phyloP scores from a whole-genome alignment of 805 yeast genomes.

The Lachancea sp. region DNA sequence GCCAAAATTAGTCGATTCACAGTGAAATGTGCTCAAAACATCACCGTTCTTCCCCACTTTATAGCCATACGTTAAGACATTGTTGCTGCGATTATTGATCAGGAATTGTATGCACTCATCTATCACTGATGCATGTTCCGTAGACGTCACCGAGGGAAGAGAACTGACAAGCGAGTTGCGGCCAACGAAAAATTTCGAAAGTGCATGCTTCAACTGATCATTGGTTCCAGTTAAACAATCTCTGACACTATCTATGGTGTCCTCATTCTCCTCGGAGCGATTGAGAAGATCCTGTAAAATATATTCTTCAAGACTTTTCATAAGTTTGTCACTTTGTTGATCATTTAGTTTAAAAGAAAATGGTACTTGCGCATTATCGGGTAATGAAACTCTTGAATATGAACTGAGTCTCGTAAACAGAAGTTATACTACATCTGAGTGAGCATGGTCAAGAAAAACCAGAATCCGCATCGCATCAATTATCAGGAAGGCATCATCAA shows the following conservation, averaged over 20 bases:
- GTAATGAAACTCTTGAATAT: not conserved
- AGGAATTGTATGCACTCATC: slow-evolving; percentile 37
- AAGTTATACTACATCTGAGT: too few species aligned
- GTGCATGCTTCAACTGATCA: not conserved
- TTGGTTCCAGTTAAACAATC: not conserved
- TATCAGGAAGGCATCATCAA: slow-evolving; percentile 40
- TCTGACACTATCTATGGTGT: not conserved
- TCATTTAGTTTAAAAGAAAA: not conserved
- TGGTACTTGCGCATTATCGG: not conserved
- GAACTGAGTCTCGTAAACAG: too few species aligned
- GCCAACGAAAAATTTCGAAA: slow-evolving; percentile 5
- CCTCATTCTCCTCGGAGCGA: not conserved
- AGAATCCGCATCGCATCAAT: slow-evolving; percentile 38
- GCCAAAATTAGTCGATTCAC: slow-evolving; percentile 34
- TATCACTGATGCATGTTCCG: slow-evolving; percentile 32
- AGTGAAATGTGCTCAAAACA: slow-evolving; percentile 27
- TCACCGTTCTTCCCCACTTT: slow-evolving; percentile 28
- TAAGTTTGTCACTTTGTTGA: not conserved
- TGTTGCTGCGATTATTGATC: slow-evolving; percentile 26
- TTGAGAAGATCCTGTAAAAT: slow-evolving; percentile 6
- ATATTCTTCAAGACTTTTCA: slow-evolving; percentile 4
- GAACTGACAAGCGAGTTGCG: slow-evolving; percentile 8
- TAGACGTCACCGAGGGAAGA: slow-evolving; percentile 7
- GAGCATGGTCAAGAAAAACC: slow-evolving; percentile 34
- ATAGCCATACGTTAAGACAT: slow-evolving; percentile 42